Evolutionary conservation across 495 filamentous ascomycete genomes (phyloP), one percentile per base, ranked within the genome.

Genomic region (Tuber brumale): DNA sequence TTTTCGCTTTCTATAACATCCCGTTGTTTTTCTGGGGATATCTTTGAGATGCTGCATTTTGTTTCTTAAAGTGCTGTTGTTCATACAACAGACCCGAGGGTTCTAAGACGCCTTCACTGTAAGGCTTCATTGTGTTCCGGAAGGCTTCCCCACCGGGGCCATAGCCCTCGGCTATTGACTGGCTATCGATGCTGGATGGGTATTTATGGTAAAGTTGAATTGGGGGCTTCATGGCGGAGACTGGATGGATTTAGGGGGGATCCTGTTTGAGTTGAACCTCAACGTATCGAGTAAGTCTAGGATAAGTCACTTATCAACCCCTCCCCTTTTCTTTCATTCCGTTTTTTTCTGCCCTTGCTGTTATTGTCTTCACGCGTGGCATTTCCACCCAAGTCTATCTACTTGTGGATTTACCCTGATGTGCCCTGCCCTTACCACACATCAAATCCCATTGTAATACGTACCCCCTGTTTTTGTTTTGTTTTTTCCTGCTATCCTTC

Each of bases 271-370:
- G 57, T 66, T 35, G 14, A 19, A 35, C 18, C 27, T 66, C 57
- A 66, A 66, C 35, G 27, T 66, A 66, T 66, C 57, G 57, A 66
- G 57, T 66, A 66, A 66, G 57, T 66, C 27, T 19, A 3, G 57
- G 57, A 66, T 66, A 66, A 66, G 57, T 66, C 57, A 66, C 57
- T 66, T 66, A 66, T 66, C 57, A 66, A 66, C 57, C 57, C 57
- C 57, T 66, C 57, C 57, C 57, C 27, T 66, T 35, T 66, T 27
- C 27, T 35, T 35, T 35, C 27, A 35, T 66, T 35, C 57, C 27
- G 27, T 35, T 66, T 35, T 35, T 35, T 66, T 66, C 57, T 66
- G 18, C 31, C 14, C 57, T 66, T 35, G 27, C 57, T 66, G 27
- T 66, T 35, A 35, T 66, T 66, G 14, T 66, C 57, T 66, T 19